Evolutionary conservation across 2,329 filamentous ascomycete genomes (phyloP), one percentile per base, ranked within the genome.

Genomic region (Dactylellina leptospora): DNA sequence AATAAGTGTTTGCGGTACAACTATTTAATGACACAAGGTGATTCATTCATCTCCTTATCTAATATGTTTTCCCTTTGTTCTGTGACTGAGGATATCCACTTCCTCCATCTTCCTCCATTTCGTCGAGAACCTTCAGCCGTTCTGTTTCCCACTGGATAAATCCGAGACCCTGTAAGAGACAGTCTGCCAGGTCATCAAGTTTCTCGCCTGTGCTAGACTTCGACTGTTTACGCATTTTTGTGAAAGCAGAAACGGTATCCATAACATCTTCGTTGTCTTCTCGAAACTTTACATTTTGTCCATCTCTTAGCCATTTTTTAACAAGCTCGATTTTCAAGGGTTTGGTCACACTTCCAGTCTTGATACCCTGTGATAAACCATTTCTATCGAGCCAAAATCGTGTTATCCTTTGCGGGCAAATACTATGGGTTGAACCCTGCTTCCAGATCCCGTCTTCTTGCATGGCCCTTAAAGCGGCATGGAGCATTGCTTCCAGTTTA

Each of bases 151-250:
- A 96, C 71, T 87, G 83, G 36, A 91, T 79, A 87, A 90, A 93
- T 1, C 90, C 88, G 68, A 91, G 83, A 1, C 87, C 91, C 79
- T 96, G 91, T 59, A 95, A 78, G 23, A 95, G 80, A 78, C 88
- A 90, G 81, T 96, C 91, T 0, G 91, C 89, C 53, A 96, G 80
- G 81, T 96, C 91, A 79, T 96, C 91, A 58, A 93, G 79, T 79
- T 95, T 95, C n/a, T 58, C 75, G 76, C 61, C 47, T 30, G 53
- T 33, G 23, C n/a, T 38, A 8, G 30, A 13, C 33, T 64, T 72
- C 22, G 59, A n/a, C 27, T 28, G 51, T 33, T 56, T 30, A n/a
- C 40, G 50, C 1, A 40, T 53, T 59, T 74, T 50, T 45, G 74
- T 30, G 66, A 74, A 63, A 42, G 75, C 66, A 27, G 73, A 62